Evolutionary conservation across 2,329 filamentous ascomycete species (phyloP), one percentile per base, ranked within the genome.

Genomic region (Neopestalotiopsis sp.): DNA sequence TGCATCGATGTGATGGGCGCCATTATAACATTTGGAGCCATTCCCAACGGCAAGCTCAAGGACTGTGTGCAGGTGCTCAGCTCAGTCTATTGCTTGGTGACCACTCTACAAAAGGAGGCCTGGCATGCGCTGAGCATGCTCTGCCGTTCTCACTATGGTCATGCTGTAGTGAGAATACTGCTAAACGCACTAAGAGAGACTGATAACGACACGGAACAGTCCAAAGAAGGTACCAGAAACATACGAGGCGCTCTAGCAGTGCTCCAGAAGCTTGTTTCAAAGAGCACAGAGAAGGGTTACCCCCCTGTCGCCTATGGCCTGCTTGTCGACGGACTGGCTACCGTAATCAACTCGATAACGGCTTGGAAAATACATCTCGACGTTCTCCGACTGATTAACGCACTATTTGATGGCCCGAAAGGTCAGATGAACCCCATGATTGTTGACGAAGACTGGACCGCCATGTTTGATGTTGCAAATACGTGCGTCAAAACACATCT

Each of bases 41-140:
- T 95, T 61, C 92, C 92, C 0, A 83, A 81, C 65, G 82, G 83
- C 67, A 89, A 88, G 69, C 84, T 94, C 56, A 87, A 87, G 73
- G 85, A 87, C 42, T 94, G 90, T 74, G 85, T 95, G 45, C 89
- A 91, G 70, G 87, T 94, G 2, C 83, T 95, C 66, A 91, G 91
- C 74, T 91, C 90, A 56, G 91, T 94, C 70, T 91, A 92, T 77
- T 90, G 88, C 70, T 83, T 93, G 65, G 87, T 94, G 2, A 81
- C 83, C 13, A 83, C 81, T 61, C 84, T 93, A 12, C 84, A 88
- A 69, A 88, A 90, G 71, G 85, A 88, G 56, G 87, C 92, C 3
- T 94, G 92, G 92, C 88, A 89, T 70, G 91, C 90, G 0, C 83
- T 94, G 40, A 86, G 87, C 75, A 91, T 93, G 71, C 83, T 95